Base-by-base conservation (phyloP, 805 yeast species). In the Naumovozyma dairenensis region DNA sequence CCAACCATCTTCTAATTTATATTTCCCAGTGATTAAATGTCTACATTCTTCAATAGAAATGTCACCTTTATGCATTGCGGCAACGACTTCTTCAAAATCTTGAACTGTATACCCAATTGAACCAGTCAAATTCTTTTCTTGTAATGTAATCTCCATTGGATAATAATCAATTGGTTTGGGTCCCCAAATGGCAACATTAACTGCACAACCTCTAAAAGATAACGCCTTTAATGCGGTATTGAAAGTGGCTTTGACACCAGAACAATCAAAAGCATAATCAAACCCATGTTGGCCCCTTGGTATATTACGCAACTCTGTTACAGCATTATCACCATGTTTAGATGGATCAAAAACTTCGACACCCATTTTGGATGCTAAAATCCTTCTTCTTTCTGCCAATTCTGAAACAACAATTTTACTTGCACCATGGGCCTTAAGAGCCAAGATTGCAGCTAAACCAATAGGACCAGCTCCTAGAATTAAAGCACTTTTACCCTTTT, bases 111-210 rank as follows among this genome's bases (percentile, higher is more conserved):
- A 75, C 38, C 80, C 74, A 63, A 75, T 73, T 2, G 80, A 73
- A 2, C 81, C 83, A 28, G 74, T 65, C 24, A 71, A 57, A 29
- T 53, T 53, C 46, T 72, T 76, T 49, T 77, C 83, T 34, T 66
- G 65, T 44, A 66, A 57, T 4, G 79, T 69, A 14, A 72, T 53
- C 40, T 64, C 66, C 77, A 72, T 74, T 35, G 78, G 79, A 42
- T 62, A 62, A 48, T 66, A 69, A 12, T 59, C 59, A 17, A 69
- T 55, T 6, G 74, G 66, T 24, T 64, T 58, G 31, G 65, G 63
- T 15, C 77, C 74, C 80, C 80, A 77, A 28, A 77, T 71, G 4
- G 83, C 83, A 35, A 77, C 68, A 51, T 76, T 77, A 20, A 73
- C 71, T n/a, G 75, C 70, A 2, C 63, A 60, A 29, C 83, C 83